Evolutionary conservation across 148 eudicot species (phyloP).

Genomic region (Cornus florida): DNA sequence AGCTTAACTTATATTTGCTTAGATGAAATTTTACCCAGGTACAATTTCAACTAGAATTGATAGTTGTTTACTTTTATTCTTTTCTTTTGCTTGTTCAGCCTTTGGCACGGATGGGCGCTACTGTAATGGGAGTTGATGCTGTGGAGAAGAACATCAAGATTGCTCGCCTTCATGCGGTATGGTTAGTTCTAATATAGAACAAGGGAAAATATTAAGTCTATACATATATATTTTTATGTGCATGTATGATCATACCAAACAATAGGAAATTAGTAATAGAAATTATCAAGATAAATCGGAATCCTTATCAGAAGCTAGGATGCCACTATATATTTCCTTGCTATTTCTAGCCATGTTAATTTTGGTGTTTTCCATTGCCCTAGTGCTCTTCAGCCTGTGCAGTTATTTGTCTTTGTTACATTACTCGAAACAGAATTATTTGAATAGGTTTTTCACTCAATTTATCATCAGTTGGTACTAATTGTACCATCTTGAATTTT

Average conservation of each 20-base stretch:
- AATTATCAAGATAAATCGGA: background rate
- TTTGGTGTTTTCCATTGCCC: too few relatives aligned
- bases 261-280: background rate
- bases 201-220: background rate
- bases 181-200: slow-evolving; percentile 14
- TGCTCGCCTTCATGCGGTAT: slow-evolving; percentile 91
- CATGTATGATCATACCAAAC: background rate
- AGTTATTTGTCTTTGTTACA: too few relatives aligned
- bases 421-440: too few relatives aligned
- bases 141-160: slow-evolving; percentile 88
- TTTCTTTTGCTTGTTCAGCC: slow-evolving; percentile 52
- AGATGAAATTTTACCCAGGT: background rate
- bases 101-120: slow-evolving; percentile 96
- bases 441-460: too few relatives aligned
- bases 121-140: slow-evolving; percentile 85
- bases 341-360: too few relatives aligned
- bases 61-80: background rate
- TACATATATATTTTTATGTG: background rate
- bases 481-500: too few relatives aligned
- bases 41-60: background rate
- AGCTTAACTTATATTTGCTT: background rate
- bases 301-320: background rate
- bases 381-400: too few relatives aligned
- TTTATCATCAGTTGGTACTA: too few relatives aligned
- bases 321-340: too few relatives aligned